Conservation (phyloP, 78 protist genomes). For the Emiliania huxleyi region DNA sequence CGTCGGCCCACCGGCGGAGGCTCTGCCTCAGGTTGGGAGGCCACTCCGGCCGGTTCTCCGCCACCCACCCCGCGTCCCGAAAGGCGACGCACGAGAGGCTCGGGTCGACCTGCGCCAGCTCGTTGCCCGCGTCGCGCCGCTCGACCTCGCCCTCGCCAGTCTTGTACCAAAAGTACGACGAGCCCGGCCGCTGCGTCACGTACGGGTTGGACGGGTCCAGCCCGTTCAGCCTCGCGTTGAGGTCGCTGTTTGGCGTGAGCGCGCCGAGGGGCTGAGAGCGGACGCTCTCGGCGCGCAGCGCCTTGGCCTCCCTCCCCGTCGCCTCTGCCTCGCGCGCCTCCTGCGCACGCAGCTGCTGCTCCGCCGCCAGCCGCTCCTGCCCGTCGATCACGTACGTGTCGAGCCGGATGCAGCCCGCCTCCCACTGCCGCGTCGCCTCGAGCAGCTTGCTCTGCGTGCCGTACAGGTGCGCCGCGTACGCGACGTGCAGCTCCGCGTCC, state of each 20-base stretch:
- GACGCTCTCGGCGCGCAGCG: not conserved
- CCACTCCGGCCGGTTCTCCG: not conserved
- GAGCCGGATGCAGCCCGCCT: not conserved
- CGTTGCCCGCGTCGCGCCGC: not conserved
- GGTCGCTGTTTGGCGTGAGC: too few relatives aligned
- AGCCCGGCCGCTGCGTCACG: not conserved
- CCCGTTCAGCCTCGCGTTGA: not conserved
- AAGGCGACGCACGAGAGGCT: not conserved
- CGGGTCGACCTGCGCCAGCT: not conserved
- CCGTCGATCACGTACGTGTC: not conserved
- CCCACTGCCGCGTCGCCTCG: not conserved
- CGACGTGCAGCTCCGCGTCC: conserved; percentile 19
- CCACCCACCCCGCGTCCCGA: not conserved
- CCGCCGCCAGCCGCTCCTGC: not conserved
- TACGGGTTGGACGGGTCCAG: not conserved
- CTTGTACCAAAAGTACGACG: not conserved
- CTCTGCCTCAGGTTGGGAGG: not conserved
- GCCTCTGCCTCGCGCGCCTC: not conserved
- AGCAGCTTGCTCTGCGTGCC: not conserved
- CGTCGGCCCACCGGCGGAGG: not conserved
- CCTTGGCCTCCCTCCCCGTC: not conserved
- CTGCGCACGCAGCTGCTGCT: not conserved
- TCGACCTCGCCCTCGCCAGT: not conserved
- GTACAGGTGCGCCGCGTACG: not conserved
- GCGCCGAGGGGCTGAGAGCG: not conserved